phyloP scores from a whole-genome alignment of 2,329 filamentous ascomycete species.

The Cladophialophora immunda region DNA sequence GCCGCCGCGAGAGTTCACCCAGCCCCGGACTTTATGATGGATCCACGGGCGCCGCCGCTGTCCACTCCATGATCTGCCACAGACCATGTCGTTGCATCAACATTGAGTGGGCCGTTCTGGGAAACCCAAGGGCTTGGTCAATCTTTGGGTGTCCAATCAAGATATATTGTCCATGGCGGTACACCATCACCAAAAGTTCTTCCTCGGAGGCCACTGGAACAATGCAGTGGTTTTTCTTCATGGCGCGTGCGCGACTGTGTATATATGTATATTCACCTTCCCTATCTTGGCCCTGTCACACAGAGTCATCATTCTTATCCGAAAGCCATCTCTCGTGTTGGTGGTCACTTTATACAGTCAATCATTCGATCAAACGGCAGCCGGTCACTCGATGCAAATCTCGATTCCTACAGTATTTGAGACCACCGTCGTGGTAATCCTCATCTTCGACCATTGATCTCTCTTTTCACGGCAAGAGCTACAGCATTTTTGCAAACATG shows the following conservation, averaged over 20 bases:
- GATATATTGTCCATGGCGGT: not conserved
- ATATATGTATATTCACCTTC: conserved; percentile 1
- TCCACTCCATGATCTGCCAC: not conserved
- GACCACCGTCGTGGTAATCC: not conserved
- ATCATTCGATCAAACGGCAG: not conserved
- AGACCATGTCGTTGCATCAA: not conserved
- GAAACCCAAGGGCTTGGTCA: not conserved
- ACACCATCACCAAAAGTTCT: not conserved
- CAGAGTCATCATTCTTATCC: not conserved
- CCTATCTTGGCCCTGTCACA: not conserved
- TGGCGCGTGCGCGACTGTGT: not conserved
- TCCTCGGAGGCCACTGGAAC: not conserved
- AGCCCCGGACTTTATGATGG: not conserved
- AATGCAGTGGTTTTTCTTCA: not conserved
- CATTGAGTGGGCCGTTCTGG: not conserved
- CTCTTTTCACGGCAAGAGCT: not conserved
- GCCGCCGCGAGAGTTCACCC: not conserved
- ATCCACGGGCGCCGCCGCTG: not conserved
- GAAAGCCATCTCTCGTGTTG: not conserved
- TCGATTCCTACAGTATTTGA: not conserved
- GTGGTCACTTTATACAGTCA: not conserved
- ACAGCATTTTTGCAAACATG: not conserved
- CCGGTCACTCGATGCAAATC: not conserved
- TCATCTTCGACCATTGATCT: not conserved
- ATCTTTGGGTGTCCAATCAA: not conserved